These are phyloP conservation scores for Tuber brumale DNA, from an alignment of 495 filamentous ascomycete genomes.

Conservation along the genomic window DNA sequence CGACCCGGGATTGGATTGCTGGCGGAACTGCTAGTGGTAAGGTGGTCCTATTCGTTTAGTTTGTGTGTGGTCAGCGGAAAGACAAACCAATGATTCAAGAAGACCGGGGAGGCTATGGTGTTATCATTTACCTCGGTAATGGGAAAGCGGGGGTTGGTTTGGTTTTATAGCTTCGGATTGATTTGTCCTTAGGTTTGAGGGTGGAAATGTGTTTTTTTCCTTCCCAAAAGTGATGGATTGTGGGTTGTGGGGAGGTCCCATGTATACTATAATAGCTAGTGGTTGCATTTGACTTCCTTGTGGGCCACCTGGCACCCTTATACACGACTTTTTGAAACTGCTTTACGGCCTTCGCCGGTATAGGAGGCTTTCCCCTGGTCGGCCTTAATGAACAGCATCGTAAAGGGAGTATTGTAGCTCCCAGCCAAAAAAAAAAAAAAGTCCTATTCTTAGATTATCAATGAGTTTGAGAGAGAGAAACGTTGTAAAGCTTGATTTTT, in stretches of 20 bases:
- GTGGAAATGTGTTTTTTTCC: neutral
- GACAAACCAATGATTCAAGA: neutral
- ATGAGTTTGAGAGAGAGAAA: too few species aligned
- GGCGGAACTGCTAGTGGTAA: slow-evolving; percentile 91
- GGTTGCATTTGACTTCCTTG: neutral
- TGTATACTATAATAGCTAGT: slow-evolving; percentile 1
- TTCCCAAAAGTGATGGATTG: neutral
- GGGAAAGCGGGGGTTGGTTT: neutral
- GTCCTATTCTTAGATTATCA: neutral
- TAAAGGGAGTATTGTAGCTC: neutral
- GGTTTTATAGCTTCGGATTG: neutral
- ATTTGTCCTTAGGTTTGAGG: neutral
- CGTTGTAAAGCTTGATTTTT: too few species aligned
- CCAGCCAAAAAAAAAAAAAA: neutral
- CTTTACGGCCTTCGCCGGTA: neutral
- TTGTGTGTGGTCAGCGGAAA: neutral
- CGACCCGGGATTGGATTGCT: slow-evolving; percentile 80
- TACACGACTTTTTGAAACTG: neutral
- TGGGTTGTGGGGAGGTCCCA: neutral
- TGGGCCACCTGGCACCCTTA: neutral
- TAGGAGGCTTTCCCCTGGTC: neutral
- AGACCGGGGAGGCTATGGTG: neutral
- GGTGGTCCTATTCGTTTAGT: slow-evolving; percentile 79
- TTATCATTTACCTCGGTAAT: neutral
- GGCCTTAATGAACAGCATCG: neutral